Evolutionary conservation across 2,329 filamentous ascomycete species (phyloP), one percentile per base, ranked within the genome.

Genomic region (Alternaria sp.): DNA sequence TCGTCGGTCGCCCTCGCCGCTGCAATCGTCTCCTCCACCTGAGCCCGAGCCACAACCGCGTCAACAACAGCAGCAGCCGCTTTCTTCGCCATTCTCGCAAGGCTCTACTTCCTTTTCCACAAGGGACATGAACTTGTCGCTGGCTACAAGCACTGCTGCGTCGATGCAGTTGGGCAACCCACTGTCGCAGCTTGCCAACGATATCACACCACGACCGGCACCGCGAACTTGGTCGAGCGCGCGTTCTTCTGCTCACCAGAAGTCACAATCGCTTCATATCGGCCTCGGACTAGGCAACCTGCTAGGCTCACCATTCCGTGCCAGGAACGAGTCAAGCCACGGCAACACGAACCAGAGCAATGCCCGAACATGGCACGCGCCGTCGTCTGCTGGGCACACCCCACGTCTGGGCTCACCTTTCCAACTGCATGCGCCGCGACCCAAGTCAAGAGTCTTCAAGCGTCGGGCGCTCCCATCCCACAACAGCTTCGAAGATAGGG

Each of bases 1-100:
- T 65, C 83, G 84, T 40, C 83, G 87, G 56, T 90, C 86, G 58
- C 88, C 88, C 11, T 89, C 88, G 23, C 88, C 88, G 3, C 83
- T 87, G 69, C 76, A 82, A 28, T 80, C 61, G 28, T 63, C 78
- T 11, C 79, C 79, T 28, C 76, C 77, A n/a, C 72, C 77, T 11
- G 73, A 74, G 46, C 61, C 81, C 12, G 63, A 68, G 5, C 47
- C 62, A 79, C 63, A 83, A 82, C 54, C 47, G n/a, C 19, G 40
- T 21, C 55, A 57, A 43, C 52, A 54, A 13, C 59, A 62, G 12
- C 66, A 79, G 82, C 52, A 79, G 77, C 17, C 80, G 70, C 65
- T 83, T 70, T 71, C 79, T 74, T 68, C 83, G 74, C 64, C 77
- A 3, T 79, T 78, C 64, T 65, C 69, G 6, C 67, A 72, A 40